Evolutionary conservation across 257 asterid species (phyloP), one percentile per base, ranked within the genome.

Genomic region (Cordia subcordata): DNA sequence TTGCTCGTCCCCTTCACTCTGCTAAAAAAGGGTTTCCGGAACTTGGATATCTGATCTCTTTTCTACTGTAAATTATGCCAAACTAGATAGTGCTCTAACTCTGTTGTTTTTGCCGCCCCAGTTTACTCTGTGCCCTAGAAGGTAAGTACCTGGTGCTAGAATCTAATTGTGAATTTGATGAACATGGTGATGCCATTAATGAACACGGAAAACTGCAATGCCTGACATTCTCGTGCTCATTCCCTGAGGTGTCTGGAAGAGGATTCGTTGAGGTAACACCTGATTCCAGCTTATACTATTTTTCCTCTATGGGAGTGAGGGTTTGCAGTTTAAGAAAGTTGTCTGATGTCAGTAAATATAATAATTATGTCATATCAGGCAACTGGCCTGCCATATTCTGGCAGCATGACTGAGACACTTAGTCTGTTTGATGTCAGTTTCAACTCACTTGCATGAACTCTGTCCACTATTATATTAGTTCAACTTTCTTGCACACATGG

Each of bases 191-290:
- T 59, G 44, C 49, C 39, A 13, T 53, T 18, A 64, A 65, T 58
- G 71, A 67, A 62, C 68, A 57, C 27, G 64, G 64, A 52, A 72
- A 62, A 65, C 50, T 70, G 64, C 79, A 79, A 53, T 73, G 69
- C 63, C 65, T 81, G 27, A 72, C 63, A 62, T 72, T 81, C 44
- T 72, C 85, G 5, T 77, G 82, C 55, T 64, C 77, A 55, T 57
- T 79, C 53, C 93, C 95, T 23, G 83, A 72, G 35, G 74, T 75
- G 13, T 59, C 68, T 49, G 95, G 95, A 61, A 79, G 95, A 79
- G 95, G 95, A 62, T 86, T 84, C 68, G 70, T 84, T 21, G 95
- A 86, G 90, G 95, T 86, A 63, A 61, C 59, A 22, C 6, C 9
- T 55, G 27, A 39, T 72, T 42, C 15, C 63, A 45, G 14, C 66